These are phyloP conservation scores for Xylariaceae sp. DNA, from an alignment of 2,329 filamentous ascomycete genomes.

Conservation along the genomic window DNA sequence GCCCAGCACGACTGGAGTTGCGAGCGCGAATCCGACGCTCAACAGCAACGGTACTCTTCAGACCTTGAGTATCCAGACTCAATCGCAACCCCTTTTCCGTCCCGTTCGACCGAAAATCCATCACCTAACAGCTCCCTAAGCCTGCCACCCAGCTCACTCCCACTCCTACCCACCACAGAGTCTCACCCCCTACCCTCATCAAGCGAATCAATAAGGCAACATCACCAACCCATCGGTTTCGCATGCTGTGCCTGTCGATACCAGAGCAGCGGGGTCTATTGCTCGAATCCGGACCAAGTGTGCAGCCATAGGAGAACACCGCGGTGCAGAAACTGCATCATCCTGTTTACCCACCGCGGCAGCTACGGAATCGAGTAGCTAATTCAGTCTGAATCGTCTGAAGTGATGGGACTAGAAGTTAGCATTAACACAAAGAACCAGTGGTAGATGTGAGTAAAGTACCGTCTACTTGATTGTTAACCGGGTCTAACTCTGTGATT, in stretches of 20 bases:
- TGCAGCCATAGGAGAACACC: slow-evolving; percentile 25
- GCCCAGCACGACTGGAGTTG: not conserved
- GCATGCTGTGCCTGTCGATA: slow-evolving; percentile 27
- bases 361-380: not conserved
- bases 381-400: too few relatives aligned
- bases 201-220: not conserved
- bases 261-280: slow-evolving; percentile 25
- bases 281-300: slow-evolving; percentile 25
- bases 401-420: too few relatives aligned
- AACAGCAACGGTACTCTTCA: slow-evolving; percentile 7
- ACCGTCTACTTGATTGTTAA: too few relatives aligned
- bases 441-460: too few relatives aligned
- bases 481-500: too few relatives aligned
- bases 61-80: not conserved
- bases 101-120: not conserved
- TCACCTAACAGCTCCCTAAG: not conserved
- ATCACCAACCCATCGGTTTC: slow-evolving; percentile 29
- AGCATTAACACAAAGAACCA: too few relatives aligned
- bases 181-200: not conserved
- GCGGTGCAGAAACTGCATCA: slow-evolving; percentile 24
- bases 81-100: not conserved
- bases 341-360: slow-evolving; percentile 22
- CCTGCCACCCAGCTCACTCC: not conserved
- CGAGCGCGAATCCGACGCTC: not conserved
- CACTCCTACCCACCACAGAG: not conserved